These are phyloP conservation scores for Gossypium anomalum DNA, from an alignment of 345 rosid species.

Conservation along the genomic window DNA sequence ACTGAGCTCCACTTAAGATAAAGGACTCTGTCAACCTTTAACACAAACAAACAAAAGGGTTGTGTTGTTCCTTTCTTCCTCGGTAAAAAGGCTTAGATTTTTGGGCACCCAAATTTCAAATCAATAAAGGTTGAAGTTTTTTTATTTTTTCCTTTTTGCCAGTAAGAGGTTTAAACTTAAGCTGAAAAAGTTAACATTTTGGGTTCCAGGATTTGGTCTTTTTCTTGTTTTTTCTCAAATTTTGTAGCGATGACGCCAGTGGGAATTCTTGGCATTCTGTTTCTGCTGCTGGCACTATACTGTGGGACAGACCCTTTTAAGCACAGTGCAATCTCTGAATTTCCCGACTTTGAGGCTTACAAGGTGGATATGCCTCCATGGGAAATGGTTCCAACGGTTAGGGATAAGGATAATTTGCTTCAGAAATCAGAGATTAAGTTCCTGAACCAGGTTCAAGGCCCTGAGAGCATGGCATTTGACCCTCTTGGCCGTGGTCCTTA, in stretches of 20 bases:
- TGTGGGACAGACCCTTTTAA: conserved; percentile 76
- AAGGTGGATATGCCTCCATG: conserved; percentile 43
- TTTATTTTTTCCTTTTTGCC: too few species aligned
- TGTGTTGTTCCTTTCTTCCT: not conserved
- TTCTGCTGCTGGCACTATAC: conserved; percentile 63
- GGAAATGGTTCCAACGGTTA: conserved; percentile 43
- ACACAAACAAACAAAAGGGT: not conserved
- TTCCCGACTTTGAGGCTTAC: conserved; percentile 57
- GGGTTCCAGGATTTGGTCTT: not conserved
- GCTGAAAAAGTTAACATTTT: not conserved
- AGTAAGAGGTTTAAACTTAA: not conserved
- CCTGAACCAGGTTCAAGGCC: conserved; percentile 75
- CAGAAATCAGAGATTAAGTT: conserved; percentile 76
- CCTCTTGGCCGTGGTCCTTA: conserved; percentile 90
- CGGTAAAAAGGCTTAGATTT: not conserved
- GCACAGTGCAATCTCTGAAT: conserved; percentile 61
- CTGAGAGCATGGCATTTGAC: conserved; percentile 90
- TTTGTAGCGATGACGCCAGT: conserved; percentile 26
- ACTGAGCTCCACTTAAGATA: not conserved
- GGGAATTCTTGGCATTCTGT: conserved; percentile 31
- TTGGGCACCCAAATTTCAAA: not conserved
- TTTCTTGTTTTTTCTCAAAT: not conserved
- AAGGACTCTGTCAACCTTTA: not conserved
- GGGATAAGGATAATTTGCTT: conserved; percentile 51
- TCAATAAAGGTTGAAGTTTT: too few species aligned